A percentile compares a stretch with the other conserved stretches of the same genome.
These are phyloP conservation scores for Hippophae tibetana DNA, from an alignment of 306 rosid species.

Conservation along the genomic window DNA sequence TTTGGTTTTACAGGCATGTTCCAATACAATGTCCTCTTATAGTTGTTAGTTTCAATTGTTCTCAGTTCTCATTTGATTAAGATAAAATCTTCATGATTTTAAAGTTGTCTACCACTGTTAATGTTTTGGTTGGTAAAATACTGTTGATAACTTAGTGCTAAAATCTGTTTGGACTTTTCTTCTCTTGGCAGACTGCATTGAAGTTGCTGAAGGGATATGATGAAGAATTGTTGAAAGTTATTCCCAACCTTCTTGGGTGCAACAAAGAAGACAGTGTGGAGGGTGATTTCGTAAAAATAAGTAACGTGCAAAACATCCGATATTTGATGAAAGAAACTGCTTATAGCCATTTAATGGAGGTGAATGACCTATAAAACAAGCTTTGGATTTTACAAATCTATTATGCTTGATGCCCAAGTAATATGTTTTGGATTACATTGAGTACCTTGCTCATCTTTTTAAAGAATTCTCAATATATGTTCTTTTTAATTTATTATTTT, in stretches of 20 bases:
- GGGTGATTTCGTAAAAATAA: conserved; percentile 32
- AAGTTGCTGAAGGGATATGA: conserved; percentile 60
- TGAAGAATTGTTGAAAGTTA: conserved; percentile 48
- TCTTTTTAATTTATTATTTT: background rate
- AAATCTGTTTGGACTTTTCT: conserved; percentile 12
- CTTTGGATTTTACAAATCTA: conserved; percentile 3
- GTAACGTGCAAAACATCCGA: conserved; percentile 25
- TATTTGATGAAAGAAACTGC: conserved; percentile 57
- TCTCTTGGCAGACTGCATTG: conserved; percentile 57
- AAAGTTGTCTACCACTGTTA: background rate
- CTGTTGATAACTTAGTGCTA: conserved; percentile 5
- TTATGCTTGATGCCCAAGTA: background rate
- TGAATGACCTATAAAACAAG: conserved; percentile 21
- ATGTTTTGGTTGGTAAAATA: background rate
- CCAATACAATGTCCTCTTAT: background rate
- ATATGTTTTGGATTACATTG: background rate
- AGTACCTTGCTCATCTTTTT: background rate
- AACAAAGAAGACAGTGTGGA: conserved; percentile 32
- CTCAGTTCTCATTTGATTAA: background rate
- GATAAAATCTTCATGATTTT: background rate
- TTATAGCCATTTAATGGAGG: conserved; percentile 94
- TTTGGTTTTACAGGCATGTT: conserved; percentile 77
- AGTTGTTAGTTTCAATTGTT: background rate
- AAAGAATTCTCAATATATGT: background rate
- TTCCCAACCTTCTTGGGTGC: conserved; percentile 72